These are phyloP conservation scores for Tuber aestivum DNA, from an alignment of 495 filamentous ascomycete genomes.

Conservation along the genomic window DNA sequence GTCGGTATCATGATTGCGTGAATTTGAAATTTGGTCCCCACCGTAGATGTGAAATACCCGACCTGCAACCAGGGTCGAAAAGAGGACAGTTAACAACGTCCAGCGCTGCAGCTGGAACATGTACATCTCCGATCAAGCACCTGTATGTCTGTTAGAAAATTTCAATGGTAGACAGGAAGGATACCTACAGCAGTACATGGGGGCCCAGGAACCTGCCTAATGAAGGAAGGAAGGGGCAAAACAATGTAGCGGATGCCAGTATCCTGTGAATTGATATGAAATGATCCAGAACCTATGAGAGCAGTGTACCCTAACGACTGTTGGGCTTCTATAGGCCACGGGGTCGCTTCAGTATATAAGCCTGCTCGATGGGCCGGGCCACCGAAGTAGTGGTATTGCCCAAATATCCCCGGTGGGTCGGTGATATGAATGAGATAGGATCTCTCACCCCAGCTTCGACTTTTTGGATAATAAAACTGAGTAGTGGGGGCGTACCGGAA, in stretches of 20 bases:
- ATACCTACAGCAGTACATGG: neutral
- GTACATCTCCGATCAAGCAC: neutral
- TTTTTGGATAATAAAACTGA: neutral
- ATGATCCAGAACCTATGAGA: neutral
- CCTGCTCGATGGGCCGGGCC: no score
- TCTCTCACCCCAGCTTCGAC: neutral
- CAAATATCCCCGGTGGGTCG: no score
- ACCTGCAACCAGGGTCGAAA: no score
- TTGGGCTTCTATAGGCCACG: no score
- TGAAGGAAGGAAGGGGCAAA: neutral
- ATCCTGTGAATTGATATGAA: neutral
- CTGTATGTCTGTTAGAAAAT: neutral
- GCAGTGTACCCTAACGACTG: neutral
- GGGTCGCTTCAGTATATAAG: no score
- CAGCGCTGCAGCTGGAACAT: no score
- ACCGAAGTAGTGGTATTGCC: no score
- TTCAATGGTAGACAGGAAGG: no score
- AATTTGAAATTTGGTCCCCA: neutral
- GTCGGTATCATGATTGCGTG: neutral
- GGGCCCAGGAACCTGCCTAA: neutral
- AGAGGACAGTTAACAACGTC: no score
- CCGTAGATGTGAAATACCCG: no score
- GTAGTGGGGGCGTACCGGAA: neutral
- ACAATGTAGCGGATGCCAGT: neutral
- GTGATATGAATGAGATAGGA: neutral